Conservation (phyloP, 805 yeast species). For the Lachancea thermotolerans region DNA sequence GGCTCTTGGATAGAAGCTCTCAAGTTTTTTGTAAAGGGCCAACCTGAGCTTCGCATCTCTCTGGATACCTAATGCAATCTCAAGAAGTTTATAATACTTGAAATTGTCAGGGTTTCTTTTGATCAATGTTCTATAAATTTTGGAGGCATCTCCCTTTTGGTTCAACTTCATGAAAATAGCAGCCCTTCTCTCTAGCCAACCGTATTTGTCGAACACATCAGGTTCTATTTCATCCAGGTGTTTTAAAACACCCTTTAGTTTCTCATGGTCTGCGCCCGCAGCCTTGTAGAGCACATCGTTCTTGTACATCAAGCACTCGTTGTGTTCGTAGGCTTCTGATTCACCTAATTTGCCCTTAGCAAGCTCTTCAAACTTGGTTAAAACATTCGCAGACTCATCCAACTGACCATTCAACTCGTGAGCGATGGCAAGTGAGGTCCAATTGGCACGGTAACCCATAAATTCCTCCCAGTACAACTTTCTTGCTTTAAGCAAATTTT, state of each 20-base stretch:
- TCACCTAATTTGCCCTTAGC: slow-evolving; percentile 63
- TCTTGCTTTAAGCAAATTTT: slow-evolving; percentile 55
- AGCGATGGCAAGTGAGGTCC: slow-evolving; percentile 86
- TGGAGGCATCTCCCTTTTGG: slow-evolving; percentile 54
- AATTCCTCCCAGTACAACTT: slow-evolving; percentile 60
- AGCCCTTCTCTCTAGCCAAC: slow-evolving; percentile 62
- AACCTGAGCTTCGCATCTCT: slow-evolving; percentile 44
- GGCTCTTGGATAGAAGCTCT: slow-evolving; percentile 68
- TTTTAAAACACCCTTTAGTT: slow-evolving; percentile 53
- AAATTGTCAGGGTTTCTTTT: slow-evolving; percentile 81
- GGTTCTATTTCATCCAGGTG: slow-evolving; percentile 49
- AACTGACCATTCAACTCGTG: slow-evolving; percentile 67
- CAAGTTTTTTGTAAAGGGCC: slow-evolving; percentile 58
- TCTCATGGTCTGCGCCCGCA: slow-evolving; percentile 42
- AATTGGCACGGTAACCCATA: slow-evolving; percentile 81
- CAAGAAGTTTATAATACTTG: slow-evolving; percentile 59
- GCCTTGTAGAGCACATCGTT: slow-evolving; percentile 55
- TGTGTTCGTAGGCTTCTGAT: slow-evolving; percentile 65
- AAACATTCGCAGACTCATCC: slow-evolving; percentile 61
- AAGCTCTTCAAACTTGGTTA: slow-evolving; percentile 68
- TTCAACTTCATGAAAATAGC: slow-evolving; percentile 54
- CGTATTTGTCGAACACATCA: slow-evolving; percentile 50
- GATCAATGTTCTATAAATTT: slow-evolving; percentile 59
- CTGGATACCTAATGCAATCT: slow-evolving; percentile 49
- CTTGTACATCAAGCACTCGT: slow-evolving; percentile 73